Evolutionary conservation across 768 basidiomycete genomes (phyloP), one percentile per base, ranked within the genome.

Genomic region (Tricholoma sp.): DNA sequence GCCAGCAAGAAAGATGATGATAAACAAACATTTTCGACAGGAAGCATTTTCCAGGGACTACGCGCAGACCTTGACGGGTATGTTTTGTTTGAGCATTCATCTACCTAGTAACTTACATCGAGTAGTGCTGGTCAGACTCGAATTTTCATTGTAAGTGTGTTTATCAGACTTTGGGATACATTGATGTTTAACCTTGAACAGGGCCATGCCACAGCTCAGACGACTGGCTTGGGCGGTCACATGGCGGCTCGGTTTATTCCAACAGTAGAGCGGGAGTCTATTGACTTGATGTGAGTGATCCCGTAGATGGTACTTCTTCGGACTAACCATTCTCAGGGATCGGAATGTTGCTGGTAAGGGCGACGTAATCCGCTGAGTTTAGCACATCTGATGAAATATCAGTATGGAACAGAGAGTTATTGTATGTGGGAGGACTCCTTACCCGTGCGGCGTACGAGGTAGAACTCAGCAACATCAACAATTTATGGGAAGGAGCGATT

Each of bases 261-360:
- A 9, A 98, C 95, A 0, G 95, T 98, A 7, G 96, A 98, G 69
- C 82, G 96, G 59, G 96, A 98, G 72, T 89, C 89, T 0, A 88
- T 95, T 59, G 94, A 92, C 70, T 75, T 95, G 31, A 87, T 93
- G 87, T 91, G 65, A 70, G 85, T 37, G 15, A 13, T 31, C 6
- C 33, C 8, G n/a, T 7, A 9, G 20, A 52, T 36, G 50, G 18
- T 37, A 24, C 12, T 36, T 20, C 6, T 52, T 37, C 1, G 3
- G 33, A n/a, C 39, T 44, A 6, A 49, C 55, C 41, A 18, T 7
- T 55, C 13, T 24, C 50, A 92, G 89, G 65, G 93, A 96, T 68
- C 83, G 86, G 47, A 86, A 90, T 66, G 91, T 91, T 24, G 84
- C 86, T 18, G 72, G 89, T 89, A 65, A 65, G 81, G 68, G 12